Evolutionary conservation across 192 early-diverging fungal species (phyloP), one percentile per base, ranked within the genome.

Genomic region (Podila epicladia): DNA sequence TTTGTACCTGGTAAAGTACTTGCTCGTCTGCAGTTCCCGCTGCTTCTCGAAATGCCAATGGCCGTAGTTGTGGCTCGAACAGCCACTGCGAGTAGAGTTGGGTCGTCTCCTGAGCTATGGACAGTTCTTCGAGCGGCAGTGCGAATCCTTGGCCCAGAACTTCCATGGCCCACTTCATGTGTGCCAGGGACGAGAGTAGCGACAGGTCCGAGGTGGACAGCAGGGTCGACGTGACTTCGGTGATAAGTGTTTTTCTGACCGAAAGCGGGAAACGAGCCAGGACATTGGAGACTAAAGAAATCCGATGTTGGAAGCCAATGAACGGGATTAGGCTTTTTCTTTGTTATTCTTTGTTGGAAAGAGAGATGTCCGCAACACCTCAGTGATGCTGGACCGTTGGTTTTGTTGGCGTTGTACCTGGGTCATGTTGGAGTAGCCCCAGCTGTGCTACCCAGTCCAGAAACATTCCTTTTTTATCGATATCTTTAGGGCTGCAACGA

Each of bases 131-230:
- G 35, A 94, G 82, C 4, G 95, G 94, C 41, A 96, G 82, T 32
- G 84, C 76, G 61, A 96, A 93, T 12, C 94, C 95, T 75, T 94
- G 93, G 0, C 93, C 95, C n/a, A 96, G 74, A 13, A 95, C 88
- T 70, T 94, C 94, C 94, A 96, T 95, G 41, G 89, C 87, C 93
- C 93, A 96, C 45, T 85, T 82, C 22, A 96, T 94, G 76, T 96
- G 95, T 5, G 91, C 85, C 15, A 90, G 88, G 0, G 93, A 94
- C 5, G 89, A 88, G 49, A 95, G 87, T 17, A 92, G 73, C 24
- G 86, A 68, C 13, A 92, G 85, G 71, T 93, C 88, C 63, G 86
- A 83, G 48, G 85, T 68, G 64, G 83, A 66, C 32, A 87, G 58
- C 58, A 87, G 65, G 48, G 86, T 74, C 49, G 88, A 82, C 5